These are phyloP conservation scores for Dactylellina haptotyla DNA, from an alignment of 2,329 filamentous ascomycete genomes.

Conservation along the genomic window DNA sequence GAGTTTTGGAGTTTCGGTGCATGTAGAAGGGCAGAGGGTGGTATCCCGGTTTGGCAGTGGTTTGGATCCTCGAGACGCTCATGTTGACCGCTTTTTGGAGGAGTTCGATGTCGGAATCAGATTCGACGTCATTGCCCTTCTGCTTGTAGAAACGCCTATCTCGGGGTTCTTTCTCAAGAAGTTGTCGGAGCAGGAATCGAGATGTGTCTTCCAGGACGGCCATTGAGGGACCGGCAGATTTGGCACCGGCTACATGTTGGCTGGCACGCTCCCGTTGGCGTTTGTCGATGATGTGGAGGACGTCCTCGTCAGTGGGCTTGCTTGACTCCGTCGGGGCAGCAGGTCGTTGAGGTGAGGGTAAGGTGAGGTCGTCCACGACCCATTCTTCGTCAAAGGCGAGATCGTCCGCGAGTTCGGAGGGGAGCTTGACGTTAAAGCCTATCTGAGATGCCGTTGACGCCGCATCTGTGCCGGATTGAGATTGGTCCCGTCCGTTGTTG, in stretches of 20 bases:
- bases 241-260: neutral
- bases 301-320: constrained; percentile 40
- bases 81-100: constrained; percentile 29
- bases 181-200: constrained; percentile 32
- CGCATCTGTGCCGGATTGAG: neutral
- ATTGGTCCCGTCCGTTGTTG: neutral
- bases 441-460: neutral
- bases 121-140: neutral
- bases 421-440: constrained; percentile 1
- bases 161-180: constrained; percentile 8
- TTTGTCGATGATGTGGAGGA: constrained; percentile 40
- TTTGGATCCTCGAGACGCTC: constrained; percentile 25
- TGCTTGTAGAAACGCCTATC: constrained; percentile 31
- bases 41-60: constrained; percentile 28
- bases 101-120: constrained; percentile 28
- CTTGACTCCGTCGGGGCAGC: constrained; percentile 1
- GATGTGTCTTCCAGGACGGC: constrained; percentile 40
- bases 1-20: constrained; percentile 35
- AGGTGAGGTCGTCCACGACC: constrained; percentile 3
- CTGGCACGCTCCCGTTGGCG: constrained; percentile 39
- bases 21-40: constrained; percentile 46
- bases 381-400: constrained; percentile 10
- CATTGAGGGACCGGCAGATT: constrained; percentile 17
- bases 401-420: constrained; percentile 24
- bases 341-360: neutral